Conservation (phyloP, 2,329 filamentous ascomycete species). For the Gaeumannomyces tritici region DNA sequence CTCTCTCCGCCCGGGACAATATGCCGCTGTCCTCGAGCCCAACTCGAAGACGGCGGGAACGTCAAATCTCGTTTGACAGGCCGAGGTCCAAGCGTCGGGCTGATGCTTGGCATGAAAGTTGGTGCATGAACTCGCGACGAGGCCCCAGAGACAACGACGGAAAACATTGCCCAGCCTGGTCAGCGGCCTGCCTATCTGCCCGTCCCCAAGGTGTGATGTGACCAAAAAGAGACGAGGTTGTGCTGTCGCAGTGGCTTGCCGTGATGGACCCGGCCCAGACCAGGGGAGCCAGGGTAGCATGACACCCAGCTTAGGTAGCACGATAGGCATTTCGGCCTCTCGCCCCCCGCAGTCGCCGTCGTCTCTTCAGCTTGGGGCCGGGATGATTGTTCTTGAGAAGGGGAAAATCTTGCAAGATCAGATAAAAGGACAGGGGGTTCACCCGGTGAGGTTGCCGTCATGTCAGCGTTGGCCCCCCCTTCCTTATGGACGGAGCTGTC, state of each 20-base stretch:
- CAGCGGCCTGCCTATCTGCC: neutral
- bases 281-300: too few species aligned
- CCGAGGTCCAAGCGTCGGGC: too few species aligned
- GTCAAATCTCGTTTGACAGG: too few species aligned
- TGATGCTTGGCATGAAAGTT: neutral
- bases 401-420: neutral
- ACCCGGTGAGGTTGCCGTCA: neutral
- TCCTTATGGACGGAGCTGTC: neutral
- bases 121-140: neutral
- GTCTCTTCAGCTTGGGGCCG: neutral
- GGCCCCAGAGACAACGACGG: neutral
- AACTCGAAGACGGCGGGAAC: too few species aligned
- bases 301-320: too few species aligned
- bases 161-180: neutral
- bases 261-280: neutral
- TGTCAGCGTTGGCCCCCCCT: neutral
- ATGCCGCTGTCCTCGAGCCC: too few species aligned
- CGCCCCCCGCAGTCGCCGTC: neutral
- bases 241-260: too few species aligned
- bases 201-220: neutral
- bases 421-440: neutral
- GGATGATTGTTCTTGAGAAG: neutral
- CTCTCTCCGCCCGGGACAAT: too few species aligned
- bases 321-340: too few species aligned
- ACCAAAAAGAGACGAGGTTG: neutral